phyloP scores from a whole-genome alignment of 1,284 basidiomycete species.

The Coniferiporia weirii region DNA sequence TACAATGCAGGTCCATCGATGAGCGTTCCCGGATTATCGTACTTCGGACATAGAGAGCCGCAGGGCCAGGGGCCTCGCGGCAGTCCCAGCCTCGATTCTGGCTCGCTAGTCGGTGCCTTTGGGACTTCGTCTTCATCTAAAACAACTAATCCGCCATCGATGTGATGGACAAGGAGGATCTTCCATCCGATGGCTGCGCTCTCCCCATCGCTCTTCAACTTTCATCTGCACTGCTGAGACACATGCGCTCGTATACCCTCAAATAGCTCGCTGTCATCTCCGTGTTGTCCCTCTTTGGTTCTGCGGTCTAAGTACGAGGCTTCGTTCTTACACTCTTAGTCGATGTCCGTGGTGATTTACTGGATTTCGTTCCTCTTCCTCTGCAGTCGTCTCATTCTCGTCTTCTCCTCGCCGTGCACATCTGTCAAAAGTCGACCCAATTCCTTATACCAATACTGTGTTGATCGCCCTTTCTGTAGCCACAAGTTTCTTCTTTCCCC shows the following conservation, averaged over 20 bases:
- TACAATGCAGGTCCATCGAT: constrained; percentile 11
- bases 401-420: constrained; percentile 1
- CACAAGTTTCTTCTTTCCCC: constrained; percentile 4
- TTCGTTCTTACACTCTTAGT: constrained; percentile 2
- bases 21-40: constrained; percentile 4
- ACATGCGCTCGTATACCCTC: constrained; percentile 8
- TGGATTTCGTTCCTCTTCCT: background rate
- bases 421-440: constrained; percentile 2
- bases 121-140: constrained; percentile 8
- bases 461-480: constrained; percentile 19
- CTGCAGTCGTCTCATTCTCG: background rate
- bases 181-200: background rate
- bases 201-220: background rate
- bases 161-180: background rate
- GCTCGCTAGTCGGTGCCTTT: constrained; percentile 8
- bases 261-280: background rate
- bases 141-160: background rate
- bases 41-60: constrained; percentile 7
- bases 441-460: constrained; percentile 15
- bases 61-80: constrained; percentile 4
- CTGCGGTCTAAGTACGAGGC: constrained; percentile 4
- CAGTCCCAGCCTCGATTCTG: constrained; percentile 3
- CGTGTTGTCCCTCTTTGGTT: constrained; percentile 1
- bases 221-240: background rate
- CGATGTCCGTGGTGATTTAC: constrained; percentile 3